Evolutionary conservation across 2,329 filamentous ascomycete species (phyloP), one percentile per base, ranked within the genome.

Genomic region (Monosporascus sp.): DNA sequence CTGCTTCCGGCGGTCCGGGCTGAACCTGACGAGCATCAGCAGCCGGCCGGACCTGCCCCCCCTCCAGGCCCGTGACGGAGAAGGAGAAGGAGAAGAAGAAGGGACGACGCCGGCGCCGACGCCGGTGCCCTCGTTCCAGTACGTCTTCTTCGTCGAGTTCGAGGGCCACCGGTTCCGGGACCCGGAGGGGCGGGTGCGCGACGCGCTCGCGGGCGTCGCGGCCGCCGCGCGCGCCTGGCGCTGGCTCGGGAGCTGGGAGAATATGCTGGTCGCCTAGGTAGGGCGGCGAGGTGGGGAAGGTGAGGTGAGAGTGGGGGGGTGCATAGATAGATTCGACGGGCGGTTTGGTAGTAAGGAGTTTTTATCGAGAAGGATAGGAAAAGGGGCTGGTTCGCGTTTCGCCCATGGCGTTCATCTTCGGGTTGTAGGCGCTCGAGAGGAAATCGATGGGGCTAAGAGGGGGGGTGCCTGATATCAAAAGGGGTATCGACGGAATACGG

Each of bases 81-180:
- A 40, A 0, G 31, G 14, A 14, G 31, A 34, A 24, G 41, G 27
- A 52, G 76, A 81, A 40, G 74, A 2, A 3, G 7, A 7, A 6
- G 24, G 4, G 24, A 3, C 24, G 26, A 27, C 26, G 26, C n/a
- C 26, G 24, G 24, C 24, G 24, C 24, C 24, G 26, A 27, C 26
- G 26, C 24, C 24, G 26, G 9, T 8, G 26, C 26, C 76, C 61
- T 84, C 88, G 20, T 97, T 96, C 83, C 86, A 95, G 68, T 97
- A 97, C 73, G 82, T 97, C 38, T 97, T 97, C 74, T 92, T 97
- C 67, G 86, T 97, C 31, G 93, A 97, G 76, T 91, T 96, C 63
- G 82, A 88, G 68, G 87, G 88, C 1, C 79, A 83, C 67, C 73
- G 72, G 60, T 63, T 69, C 52, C 69, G 72, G 48, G 83, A 83